Percentiles rank a stretch among this genome's conserved stretches.
Evolutionary conservation across 2,329 filamentous ascomycete species (phyloP).

Genomic region (Talaromyces piceae): DNA sequence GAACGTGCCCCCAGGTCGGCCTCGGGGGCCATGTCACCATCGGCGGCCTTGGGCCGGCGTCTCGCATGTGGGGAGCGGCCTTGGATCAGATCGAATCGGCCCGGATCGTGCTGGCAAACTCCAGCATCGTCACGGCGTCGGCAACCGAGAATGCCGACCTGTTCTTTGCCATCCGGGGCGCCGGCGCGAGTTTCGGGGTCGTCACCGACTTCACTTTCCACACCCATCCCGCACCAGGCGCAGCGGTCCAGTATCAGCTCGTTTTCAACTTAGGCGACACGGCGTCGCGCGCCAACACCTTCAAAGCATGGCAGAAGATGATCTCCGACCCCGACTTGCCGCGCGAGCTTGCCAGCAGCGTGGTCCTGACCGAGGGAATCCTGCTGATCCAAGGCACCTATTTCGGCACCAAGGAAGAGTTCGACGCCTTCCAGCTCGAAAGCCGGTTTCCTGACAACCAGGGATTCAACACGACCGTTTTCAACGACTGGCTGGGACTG

Average conservation of each 20-base stretch:
- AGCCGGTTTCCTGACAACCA: slow-evolving; percentile 18
- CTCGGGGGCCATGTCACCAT: slow-evolving; percentile 36
- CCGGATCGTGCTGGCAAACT: slow-evolving; percentile 41
- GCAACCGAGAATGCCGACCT: slow-evolving; percentile 24
- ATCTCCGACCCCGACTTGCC: slow-evolving; percentile 49
- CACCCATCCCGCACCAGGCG: slow-evolving; percentile 30
- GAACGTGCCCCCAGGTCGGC: slow-evolving; percentile 32
- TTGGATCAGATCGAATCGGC: slow-evolving; percentile 45
- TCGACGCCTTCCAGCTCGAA: slow-evolving; percentile 31
- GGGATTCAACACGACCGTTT: slow-evolving; percentile 15
- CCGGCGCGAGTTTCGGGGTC: slow-evolving; percentile 31
- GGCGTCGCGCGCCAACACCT: slow-evolving; percentile 43
- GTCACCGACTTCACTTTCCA: slow-evolving; percentile 33
- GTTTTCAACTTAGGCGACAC: slow-evolving; percentile 45
- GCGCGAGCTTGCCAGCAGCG: slow-evolving; percentile 51
- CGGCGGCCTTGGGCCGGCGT: slow-evolving; percentile 35
- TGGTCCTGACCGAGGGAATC: slow-evolving; percentile 49
- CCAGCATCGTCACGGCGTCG: slow-evolving; percentile 25
- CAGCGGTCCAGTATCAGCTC: slow-evolving; percentile 54
- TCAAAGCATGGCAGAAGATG: slow-evolving; percentile 53
- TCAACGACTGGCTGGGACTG: slow-evolving; percentile 25
- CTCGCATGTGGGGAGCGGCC: slow-evolving; percentile 44
- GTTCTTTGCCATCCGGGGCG: slow-evolving; percentile 30
- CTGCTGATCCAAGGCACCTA: slow-evolving; percentile 54
- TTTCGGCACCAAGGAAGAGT: slow-evolving; percentile 54